Percentiles rank a stretch among this genome's conserved stretches.
Conservation (phyloP, 768 basidiomycete genomes). For the Lactifluus echinatus region DNA sequence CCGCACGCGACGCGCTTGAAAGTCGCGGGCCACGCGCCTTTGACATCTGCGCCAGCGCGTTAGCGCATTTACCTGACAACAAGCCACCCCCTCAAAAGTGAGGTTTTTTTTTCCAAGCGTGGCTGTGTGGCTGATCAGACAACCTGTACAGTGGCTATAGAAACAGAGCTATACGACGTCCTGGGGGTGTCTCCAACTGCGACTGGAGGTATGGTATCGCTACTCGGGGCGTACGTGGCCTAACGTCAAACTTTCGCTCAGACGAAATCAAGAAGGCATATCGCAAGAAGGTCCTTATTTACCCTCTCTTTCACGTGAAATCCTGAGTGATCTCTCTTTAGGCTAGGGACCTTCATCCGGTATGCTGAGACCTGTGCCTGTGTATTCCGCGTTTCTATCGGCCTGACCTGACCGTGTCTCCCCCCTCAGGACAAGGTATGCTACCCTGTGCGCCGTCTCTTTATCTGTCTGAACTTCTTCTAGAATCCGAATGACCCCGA, state of each 20-base stretch:
- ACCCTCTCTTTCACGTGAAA: slow-evolving; percentile 17
- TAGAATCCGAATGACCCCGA: slow-evolving; percentile 86
- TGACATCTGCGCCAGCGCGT: not conserved
- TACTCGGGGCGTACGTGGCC: slow-evolving; percentile 2
- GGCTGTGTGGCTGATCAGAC: not conserved
- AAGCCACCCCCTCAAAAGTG: slow-evolving; percentile 2
- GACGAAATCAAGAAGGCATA: slow-evolving; percentile 94
- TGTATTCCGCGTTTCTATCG: slow-evolving; percentile 5
- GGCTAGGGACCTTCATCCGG: slow-evolving; percentile 86
- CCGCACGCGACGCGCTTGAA: not conserved
- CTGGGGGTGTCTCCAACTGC: slow-evolving; percentile 66
- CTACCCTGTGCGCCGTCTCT: not conserved
- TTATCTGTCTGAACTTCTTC: not conserved
- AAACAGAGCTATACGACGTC: slow-evolving; percentile 81
- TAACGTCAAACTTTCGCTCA: slow-evolving; percentile 26
- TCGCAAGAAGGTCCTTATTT: slow-evolving; percentile 66
- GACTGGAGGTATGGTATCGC: slow-evolving; percentile 47
- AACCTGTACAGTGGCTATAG: slow-evolving; percentile 47
- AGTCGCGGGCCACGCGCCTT: not conserved
- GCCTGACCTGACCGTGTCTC: slow-evolving; percentile 8
- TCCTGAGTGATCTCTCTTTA: slow-evolving; percentile 28
- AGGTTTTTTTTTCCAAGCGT: not conserved
- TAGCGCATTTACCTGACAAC: not conserved
- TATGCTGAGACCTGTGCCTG: slow-evolving; percentile 32
- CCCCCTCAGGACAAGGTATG: slow-evolving; percentile 55